Evolutionary conservation across 1,284 basidiomycete genomes (phyloP), one percentile per base, ranked within the genome.

Genomic region (Xerocomus amazonicus): DNA sequence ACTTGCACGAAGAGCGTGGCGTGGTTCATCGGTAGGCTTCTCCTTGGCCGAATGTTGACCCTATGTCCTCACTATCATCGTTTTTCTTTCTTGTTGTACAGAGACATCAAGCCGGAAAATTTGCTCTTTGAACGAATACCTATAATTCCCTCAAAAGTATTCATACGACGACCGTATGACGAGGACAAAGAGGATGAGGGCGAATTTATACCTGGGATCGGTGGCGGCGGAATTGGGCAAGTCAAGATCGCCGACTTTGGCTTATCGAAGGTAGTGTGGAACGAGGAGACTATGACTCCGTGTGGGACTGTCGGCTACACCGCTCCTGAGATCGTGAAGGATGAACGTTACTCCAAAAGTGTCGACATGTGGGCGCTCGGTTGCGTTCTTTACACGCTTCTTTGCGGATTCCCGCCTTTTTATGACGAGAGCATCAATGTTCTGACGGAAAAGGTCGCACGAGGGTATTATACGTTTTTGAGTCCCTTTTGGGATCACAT

Each of bases 311-410:
- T 99, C 27, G 97, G 97, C 5, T 99, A 99, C 73, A 99, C 97
- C 3, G 97, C 97, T 4, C 97, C 97, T 3, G 97, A 99, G 72
- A 99, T 99, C 56, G 97, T 99, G 63, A 98, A 98, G 73, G 97
- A 99, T 68, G 95, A 99, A 74, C 82, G 96, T 26, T 99, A 99
- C 69, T 92, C 88, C 68, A 98, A 97, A 74, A 92, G 89, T 62
- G 97, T 99, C 49, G 97, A 99, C 69, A 99, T 99, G 97, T 99
- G 97, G 97, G 97, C 97, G 3, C 74, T 99, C 35, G 97, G 97
- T 28, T 99, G 97, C 69, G 97, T 99, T 19, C 78, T 99, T 5
- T 99, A 99, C 73, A 99, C 97, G 1, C 75, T 99, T 3, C 81
- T 99, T n/a, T 99, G 97, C 64, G 97, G 96, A 46, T 97, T 97